Conservation (phyloP, 2,329 filamentous ascomycete genomes). For the Aspergillus sp. region DNA sequence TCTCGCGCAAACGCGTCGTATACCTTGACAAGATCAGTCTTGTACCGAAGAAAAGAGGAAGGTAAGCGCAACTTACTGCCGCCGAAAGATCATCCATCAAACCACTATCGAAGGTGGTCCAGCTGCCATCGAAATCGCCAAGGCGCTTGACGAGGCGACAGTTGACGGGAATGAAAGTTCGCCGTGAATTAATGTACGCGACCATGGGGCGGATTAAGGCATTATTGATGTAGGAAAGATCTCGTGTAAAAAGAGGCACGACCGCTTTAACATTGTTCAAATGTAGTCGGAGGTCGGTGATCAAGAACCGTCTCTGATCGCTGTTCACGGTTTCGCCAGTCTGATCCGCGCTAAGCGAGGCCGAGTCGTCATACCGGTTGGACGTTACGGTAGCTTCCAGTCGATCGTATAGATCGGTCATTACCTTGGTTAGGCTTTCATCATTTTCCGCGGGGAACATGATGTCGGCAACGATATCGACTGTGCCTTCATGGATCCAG, state of each 20-base stretch:
- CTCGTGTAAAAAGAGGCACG: conserved; percentile 86
- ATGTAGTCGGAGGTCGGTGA: conserved; percentile 93
- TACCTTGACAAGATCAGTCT: conserved; percentile 49
- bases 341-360: conserved; percentile 17
- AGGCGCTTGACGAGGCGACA: conserved; percentile 90
- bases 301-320: conserved; percentile 71
- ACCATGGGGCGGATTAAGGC: conserved; percentile 93
- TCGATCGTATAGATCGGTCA: conserved; percentile 96
- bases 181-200: conserved; percentile 94
- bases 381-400: conserved; percentile 88
- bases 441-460: conserved; percentile 89
- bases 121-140: conserved; percentile 89
- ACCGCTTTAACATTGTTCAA: conserved; percentile 92
- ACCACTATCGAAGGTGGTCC: conserved; percentile 91
- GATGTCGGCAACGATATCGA: conserved; percentile 93
- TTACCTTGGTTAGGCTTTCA: conserved; percentile 86
- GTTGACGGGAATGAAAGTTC: conserved; percentile 91
- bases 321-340: conserved; percentile 26
- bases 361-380: conserved; percentile 57
- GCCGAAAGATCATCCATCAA: conserved; percentile 90
- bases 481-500: conserved; percentile 96
- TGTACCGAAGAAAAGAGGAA: neutral
- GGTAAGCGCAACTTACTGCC: conserved; percentile 54
- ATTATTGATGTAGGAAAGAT: conserved; percentile 94
- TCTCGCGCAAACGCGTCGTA: conserved; percentile 93